Base-by-base conservation (phyloP, 345 rosid genomes). In the Corchorus olitorius region DNA sequence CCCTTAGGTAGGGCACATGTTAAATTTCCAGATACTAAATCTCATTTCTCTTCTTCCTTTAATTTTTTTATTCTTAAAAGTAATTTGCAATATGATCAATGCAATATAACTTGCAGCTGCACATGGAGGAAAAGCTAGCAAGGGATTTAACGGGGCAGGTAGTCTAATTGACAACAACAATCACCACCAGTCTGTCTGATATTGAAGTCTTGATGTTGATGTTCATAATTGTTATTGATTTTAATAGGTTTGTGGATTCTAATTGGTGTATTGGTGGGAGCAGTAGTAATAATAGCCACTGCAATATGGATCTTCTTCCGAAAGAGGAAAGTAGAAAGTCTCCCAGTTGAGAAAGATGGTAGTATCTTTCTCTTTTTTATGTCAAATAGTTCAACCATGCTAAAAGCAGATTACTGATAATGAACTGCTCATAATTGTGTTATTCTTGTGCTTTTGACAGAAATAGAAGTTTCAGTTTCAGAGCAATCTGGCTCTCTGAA, bases 161-260 rank as follows among this genome's bases (percentile, higher is more conserved):
- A 75, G 55, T 54, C 55, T 6, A 34, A 48, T 56, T 5, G 5
- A 13, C 41, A 7, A 49, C 46, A 19, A 50, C 4, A 35, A 8
- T 69, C 73, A 56, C 33, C 37, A 66, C 39, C 35, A 4, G 35
- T 48, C 17, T 14, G 11, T 54, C 34, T 46, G 27, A 56, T 33
- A 41, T 50, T 20, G 5, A 20, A 65, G 58, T 13, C n/a, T 34
- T 52, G 27, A 55, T 49, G 8, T 70, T 71, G 34, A 55, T 9
- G 43, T 12, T 19, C 4, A 69, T 48, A 48, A 4, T 71, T 56
- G 22, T 64, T 35, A 17, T 55, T 72, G 67, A 66, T 69, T 50
- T 60, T 70, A 17, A 60, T 78, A 87, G 89, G 84, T 52, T 34
- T 76, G 13, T 48, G 78, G 76, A 65, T 85, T 73, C 58, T 84